phyloP scores from a whole-genome alignment of 148 eudicot genomes.

The Silene latifolia region DNA sequence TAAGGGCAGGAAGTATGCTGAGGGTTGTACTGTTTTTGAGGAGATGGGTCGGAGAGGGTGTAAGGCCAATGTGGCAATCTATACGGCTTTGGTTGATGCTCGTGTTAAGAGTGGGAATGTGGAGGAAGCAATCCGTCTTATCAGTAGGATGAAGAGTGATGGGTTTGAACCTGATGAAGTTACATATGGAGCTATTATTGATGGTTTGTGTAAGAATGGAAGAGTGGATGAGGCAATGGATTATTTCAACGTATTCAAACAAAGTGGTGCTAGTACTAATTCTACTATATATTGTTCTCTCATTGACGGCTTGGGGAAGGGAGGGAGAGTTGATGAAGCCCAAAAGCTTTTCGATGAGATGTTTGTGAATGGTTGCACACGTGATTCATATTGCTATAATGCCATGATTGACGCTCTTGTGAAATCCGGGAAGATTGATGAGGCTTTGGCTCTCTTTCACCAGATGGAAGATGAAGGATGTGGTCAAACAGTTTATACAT shows the following conservation, averaged over 20 bases:
- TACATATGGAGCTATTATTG: conserved; percentile 74
- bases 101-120: conserved; percentile 60
- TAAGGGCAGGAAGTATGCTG: conserved; percentile 64
- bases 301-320: conserved; percentile 87
- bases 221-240: conserved; percentile 74
- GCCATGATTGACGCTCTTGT: conserved; percentile 70
- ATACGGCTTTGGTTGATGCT: conserved; percentile 74
- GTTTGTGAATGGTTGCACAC: conserved; percentile 64
- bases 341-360: conserved; percentile 75
- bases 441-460: conserved; percentile 55
- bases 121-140: conserved; percentile 59
- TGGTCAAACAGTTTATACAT: conserved; percentile 89
- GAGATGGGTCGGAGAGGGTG: conserved; percentile 61
- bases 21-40: conserved; percentile 61
- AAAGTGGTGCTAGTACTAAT: conserved; percentile 46
- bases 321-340: conserved; percentile 72
- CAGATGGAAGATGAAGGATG: conserved; percentile 89
- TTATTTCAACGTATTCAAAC: conserved; percentile 53
- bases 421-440: conserved; percentile 58
- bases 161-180: conserved; percentile 78
- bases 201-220: conserved; percentile 79
- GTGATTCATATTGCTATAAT: conserved; percentile 93
- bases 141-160: conserved; percentile 61
- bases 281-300: conserved; percentile 70
- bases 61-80: conserved; percentile 72